Evolutionary conservation across 805 yeast genomes (phyloP).

Genomic region (Helenozyma baotianmanensis): DNA sequence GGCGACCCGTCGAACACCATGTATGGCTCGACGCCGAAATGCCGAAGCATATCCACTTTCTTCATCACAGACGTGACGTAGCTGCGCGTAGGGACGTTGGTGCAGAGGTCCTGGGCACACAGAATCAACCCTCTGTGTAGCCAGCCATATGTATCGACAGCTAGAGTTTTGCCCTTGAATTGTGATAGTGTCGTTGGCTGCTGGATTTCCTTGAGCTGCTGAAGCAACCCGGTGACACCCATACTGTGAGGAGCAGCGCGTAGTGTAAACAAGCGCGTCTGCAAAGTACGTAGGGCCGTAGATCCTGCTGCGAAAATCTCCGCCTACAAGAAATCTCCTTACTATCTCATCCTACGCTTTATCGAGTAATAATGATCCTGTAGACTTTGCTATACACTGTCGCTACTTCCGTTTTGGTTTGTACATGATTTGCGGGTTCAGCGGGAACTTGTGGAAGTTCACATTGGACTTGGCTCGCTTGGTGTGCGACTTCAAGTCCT

Average conservation of each 20-base stretch:
- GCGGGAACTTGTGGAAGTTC: constrained; percentile 27
- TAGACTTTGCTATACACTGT: too few relatives aligned
- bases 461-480: constrained; percentile 15
- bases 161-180: constrained; percentile 72
- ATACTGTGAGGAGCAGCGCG: constrained; percentile 26
- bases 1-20: constrained; percentile 92
- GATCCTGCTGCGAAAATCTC: too few relatives aligned
- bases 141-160: constrained; percentile 98
- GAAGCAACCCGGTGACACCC: constrained; percentile 85
- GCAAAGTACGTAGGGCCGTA: background rate
- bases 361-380: too few relatives aligned
- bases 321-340: too few relatives aligned
- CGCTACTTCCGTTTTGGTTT: constrained; percentile 25
- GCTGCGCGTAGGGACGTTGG: constrained; percentile 63
- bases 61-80: constrained; percentile 67
- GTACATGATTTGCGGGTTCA: constrained; percentile 31
- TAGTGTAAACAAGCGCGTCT: background rate
- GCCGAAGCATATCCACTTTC: constrained; percentile 59
- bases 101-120: constrained; percentile 79
- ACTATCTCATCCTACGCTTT: too few relatives aligned
- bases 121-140: constrained; percentile 79
- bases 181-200: constrained; percentile 50
- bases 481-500: constrained; percentile 15
- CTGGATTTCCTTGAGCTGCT: constrained; percentile 73
- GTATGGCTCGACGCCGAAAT: constrained; percentile 72